Conservation (phyloP, 495 filamentous ascomycete species). For the Lepidopterella palustris region DNA sequence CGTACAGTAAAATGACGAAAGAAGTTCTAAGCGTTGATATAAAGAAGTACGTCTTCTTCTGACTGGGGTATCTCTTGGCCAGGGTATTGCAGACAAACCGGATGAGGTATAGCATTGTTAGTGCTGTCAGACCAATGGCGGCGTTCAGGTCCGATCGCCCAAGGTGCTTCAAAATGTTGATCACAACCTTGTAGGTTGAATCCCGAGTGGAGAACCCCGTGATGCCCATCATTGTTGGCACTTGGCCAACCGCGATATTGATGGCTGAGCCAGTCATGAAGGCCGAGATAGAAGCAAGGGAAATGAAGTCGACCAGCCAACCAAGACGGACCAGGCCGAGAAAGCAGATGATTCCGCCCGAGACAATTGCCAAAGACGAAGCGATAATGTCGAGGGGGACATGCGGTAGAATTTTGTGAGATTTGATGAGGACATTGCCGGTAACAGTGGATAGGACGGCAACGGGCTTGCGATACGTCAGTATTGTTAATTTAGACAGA, state of each 20-base stretch:
- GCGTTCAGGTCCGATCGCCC: conserved; percentile 65
- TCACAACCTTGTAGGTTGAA: conserved; percentile 76
- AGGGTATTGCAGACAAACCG: conserved; percentile 58
- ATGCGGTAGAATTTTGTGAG: conserved; percentile 51
- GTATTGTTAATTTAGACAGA: conserved; percentile 12
- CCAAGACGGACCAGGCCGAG: conserved; percentile 76
- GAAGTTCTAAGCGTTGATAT: conserved; percentile 78
- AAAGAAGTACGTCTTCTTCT: conserved; percentile 79
- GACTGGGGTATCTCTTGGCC: conserved; percentile 62
- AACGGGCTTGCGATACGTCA: conserved; percentile 81
- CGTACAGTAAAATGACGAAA: conserved; percentile 91
- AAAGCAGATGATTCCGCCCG: conserved; percentile 72
- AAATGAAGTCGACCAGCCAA: conserved; percentile 94
- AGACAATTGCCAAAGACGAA: conserved; percentile 71
- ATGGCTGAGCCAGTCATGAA: conserved; percentile 98
- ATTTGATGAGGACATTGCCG: conserved; percentile 67
- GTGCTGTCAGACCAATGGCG: conserved; percentile 81
- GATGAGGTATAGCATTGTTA: conserved; percentile 77
- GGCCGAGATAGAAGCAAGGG: conserved; percentile 81
- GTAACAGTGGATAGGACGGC: conserved; percentile 91
- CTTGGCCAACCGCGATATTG: conserved; percentile 84
- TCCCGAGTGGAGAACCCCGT: conserved; percentile 67
- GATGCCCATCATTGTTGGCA: conserved; percentile 80
- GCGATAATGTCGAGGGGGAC: conserved; percentile 59
- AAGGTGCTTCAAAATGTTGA: conserved; percentile 77